phyloP scores from a whole-genome alignment of 2,329 filamentous ascomycete species.

The Huntiella omanensis region DNA sequence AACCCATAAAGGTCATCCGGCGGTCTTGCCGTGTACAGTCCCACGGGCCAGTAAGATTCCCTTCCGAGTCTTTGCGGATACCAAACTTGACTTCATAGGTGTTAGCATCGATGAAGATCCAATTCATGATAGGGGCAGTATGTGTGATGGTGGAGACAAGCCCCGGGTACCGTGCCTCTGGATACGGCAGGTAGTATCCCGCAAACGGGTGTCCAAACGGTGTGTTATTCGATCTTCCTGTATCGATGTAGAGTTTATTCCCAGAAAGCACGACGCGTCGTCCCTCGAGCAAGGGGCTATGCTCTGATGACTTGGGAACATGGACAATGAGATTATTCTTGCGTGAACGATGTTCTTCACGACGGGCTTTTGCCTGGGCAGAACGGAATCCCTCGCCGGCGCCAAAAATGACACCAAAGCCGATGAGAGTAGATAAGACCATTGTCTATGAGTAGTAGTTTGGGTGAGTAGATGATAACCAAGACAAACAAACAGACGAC shows the following conservation, averaged over 20 bases:
- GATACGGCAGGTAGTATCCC: slow-evolving; percentile 39
- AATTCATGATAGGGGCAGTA: slow-evolving; percentile 30
- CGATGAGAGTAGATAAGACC: slow-evolving; percentile 20
- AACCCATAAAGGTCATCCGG: slow-evolving; percentile 28
- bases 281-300: slow-evolving; percentile 24
- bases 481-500: not conserved
- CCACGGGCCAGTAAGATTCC: slow-evolving; percentile 27
- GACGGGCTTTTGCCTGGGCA: slow-evolving; percentile 25
- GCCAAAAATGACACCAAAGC: slow-evolving; percentile 26
- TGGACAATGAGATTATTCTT: slow-evolving; percentile 29
- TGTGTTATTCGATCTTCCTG: slow-evolving; percentile 16
- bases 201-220: slow-evolving; percentile 30
- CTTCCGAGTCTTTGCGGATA: slow-evolving; percentile 23
- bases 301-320: slow-evolving; percentile 27
- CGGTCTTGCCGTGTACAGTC: slow-evolving; percentile 34
- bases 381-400: slow-evolving; percentile 28
- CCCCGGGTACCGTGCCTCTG: slow-evolving; percentile 28
- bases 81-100: slow-evolving; percentile 29
- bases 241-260: slow-evolving; percentile 26
- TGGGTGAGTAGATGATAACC: not conserved
- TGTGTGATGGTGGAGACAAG: slow-evolving; percentile 30
- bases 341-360: slow-evolving; percentile 27
- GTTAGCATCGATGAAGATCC: slow-evolving; percentile 28
- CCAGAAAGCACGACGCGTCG: slow-evolving; percentile 26
- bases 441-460: slow-evolving; percentile 9